These are phyloP conservation scores for Kitagawia praeruptora DNA, from an alignment of 129 eudicot species.

Conservation along the genomic window DNA sequence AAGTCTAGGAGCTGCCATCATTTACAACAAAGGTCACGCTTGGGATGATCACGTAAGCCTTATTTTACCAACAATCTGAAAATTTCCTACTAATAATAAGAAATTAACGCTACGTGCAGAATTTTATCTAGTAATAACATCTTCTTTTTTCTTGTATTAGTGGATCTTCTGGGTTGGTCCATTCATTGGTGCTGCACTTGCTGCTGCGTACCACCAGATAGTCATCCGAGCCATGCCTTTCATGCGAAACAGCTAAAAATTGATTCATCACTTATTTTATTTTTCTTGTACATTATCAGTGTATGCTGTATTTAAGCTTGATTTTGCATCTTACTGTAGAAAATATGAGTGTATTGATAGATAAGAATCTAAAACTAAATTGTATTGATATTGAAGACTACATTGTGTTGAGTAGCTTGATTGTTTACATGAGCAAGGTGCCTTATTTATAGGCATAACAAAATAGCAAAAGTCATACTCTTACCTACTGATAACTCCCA, in stretches of 20 bases:
- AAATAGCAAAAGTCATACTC: no score
- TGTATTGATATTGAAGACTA: no score
- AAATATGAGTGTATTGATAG: no score
- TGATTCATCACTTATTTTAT: not conserved
- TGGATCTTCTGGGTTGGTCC: slow-evolving; percentile 97
- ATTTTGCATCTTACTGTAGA: not conserved
- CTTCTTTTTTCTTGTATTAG: slow-evolving; percentile 16
- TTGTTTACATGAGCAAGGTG: no score
- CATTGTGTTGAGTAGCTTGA: no score
- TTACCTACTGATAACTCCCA: no score
- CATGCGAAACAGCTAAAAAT: not conserved
- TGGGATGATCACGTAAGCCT: slow-evolving; percentile 3
- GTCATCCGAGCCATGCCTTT: slow-evolving; percentile 79
- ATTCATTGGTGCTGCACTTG: slow-evolving; percentile 74
- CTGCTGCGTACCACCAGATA: slow-evolving; percentile 69
- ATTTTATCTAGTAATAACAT: not conserved
- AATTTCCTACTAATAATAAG: not conserved
- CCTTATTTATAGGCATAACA: no score
- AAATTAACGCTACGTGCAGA: not conserved
- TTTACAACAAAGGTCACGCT: slow-evolving; percentile 7
- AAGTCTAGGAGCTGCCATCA: slow-evolving; percentile 13
- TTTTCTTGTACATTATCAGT: not conserved
- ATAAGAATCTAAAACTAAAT: no score
- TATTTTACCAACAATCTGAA: not conserved
- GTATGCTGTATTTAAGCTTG: not conserved